Evolutionary conservation across 192 early-diverging fungal genomes (phyloP).

Genomic region (Endogone sp.): DNA sequence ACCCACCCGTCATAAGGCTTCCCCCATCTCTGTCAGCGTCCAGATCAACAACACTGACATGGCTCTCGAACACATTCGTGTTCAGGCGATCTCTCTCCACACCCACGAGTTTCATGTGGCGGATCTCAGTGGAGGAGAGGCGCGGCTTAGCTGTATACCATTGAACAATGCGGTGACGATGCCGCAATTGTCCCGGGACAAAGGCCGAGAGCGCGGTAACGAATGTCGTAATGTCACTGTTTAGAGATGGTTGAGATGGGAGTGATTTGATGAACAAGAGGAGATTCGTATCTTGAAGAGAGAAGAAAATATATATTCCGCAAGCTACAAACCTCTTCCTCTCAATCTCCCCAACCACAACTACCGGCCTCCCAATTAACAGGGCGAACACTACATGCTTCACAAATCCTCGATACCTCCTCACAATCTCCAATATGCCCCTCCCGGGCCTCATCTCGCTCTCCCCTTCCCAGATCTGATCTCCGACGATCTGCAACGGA

Average conservation of each 20-base stretch:
- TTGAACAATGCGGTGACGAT: conserved; percentile 16
- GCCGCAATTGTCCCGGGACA: conserved; percentile 21
- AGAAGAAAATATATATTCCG: too few species aligned
- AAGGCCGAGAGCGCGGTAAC: conserved; percentile 24
- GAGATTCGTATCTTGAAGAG: too few species aligned
- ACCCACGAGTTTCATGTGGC: conserved; percentile 19
- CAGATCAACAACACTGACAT: conserved; percentile 27
- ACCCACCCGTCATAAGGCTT: conserved; percentile 16
- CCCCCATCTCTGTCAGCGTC: conserved; percentile 11
- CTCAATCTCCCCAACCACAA: conserved; percentile 17
- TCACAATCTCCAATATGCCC: neutral
- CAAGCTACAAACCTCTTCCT: conserved; percentile 5
- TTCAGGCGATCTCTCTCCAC: conserved; percentile 17
- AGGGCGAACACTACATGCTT: conserved; percentile 30
- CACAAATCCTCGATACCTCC: conserved; percentile 16
- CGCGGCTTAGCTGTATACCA: conserved; percentile 17
- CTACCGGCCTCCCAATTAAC: conserved; percentile 21
- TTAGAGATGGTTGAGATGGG: neutral
- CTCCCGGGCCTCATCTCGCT: too few species aligned
- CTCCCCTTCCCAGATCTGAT: too few species aligned
- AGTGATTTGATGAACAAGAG: too few species aligned
- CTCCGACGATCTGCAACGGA: too few species aligned
- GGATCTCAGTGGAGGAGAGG: too few species aligned
- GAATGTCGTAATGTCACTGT: conserved; percentile 17
- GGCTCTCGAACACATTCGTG: conserved; percentile 18